Conservation (phyloP, 2,329 filamentous ascomycete genomes). For the Xylariaceae sp. region DNA sequence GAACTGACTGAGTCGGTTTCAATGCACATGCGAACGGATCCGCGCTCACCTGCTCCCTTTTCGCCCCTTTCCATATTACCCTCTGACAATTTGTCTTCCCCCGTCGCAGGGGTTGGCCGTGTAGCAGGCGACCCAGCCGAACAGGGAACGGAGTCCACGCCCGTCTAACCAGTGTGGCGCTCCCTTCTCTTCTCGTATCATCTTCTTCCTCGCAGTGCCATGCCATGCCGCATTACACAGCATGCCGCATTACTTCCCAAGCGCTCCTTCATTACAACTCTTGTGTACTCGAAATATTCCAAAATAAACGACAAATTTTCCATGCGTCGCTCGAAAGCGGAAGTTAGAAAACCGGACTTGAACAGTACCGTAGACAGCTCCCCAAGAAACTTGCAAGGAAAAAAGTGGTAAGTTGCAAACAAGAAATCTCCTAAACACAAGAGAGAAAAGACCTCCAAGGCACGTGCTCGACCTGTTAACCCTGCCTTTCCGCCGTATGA, state of each 20-base stretch:
- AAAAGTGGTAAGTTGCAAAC: no score
- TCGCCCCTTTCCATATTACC: constrained; percentile 7
- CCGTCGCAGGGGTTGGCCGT: constrained; percentile 1
- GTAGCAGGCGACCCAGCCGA: constrained; percentile 3
- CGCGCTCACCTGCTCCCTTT: constrained; percentile 3
- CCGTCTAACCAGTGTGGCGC: background rate
- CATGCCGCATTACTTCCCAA: no score
- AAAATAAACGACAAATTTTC: no score
- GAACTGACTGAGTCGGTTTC: constrained; percentile 10
- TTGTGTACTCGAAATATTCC: background rate
- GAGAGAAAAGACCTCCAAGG: no score
- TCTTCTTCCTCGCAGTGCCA: background rate
- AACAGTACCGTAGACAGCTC: no score
- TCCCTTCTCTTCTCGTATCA: background rate
- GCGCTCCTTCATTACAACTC: background rate
- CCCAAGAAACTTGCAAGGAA: no score
- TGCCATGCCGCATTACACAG: background rate
- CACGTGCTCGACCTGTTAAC: background rate
- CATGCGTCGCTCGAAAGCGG: no score
- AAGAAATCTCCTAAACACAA: no score
- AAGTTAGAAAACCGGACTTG: no score
- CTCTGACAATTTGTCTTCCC: background rate
- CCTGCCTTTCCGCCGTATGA: background rate
- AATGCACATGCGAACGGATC: constrained; percentile 11
- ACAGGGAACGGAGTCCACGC: constrained; percentile 1